These are phyloP conservation scores for Thielaviopsis populi DNA, from an alignment of 2,329 filamentous ascomycete species.

Conservation along the genomic window DNA sequence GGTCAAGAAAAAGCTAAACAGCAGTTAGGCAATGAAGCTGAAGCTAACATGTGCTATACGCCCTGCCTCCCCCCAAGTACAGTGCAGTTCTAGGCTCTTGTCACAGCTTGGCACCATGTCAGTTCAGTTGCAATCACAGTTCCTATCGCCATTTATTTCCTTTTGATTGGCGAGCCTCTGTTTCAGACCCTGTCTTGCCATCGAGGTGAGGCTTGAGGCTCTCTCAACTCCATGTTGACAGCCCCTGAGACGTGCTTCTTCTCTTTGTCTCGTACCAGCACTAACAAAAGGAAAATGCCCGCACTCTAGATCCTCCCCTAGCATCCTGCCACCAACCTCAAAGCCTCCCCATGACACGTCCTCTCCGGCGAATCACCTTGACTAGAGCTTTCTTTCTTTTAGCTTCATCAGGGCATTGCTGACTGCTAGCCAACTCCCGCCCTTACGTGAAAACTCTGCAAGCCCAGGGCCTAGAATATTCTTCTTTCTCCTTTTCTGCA, in stretches of 20 bases:
- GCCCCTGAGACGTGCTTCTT: background rate
- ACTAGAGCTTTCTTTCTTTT: background rate
- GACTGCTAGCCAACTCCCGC: background rate
- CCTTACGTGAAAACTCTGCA: background rate
- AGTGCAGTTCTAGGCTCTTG: background rate
- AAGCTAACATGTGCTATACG: too few relatives aligned
- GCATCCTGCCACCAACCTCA: background rate
- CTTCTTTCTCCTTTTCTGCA: background rate
- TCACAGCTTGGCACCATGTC: background rate
- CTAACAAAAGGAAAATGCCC: background rate
- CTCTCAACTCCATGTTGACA: background rate
- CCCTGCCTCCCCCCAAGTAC: too few relatives aligned
- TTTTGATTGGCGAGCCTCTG: background rate
- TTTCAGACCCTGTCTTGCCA: background rate
- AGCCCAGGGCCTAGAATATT: background rate
- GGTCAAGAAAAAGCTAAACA: background rate
- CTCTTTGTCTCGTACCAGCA: background rate
- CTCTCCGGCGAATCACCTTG: background rate
- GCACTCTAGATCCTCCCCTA: background rate
- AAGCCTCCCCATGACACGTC: background rate
- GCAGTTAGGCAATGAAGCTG: too few relatives aligned
- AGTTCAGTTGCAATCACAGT: background rate
- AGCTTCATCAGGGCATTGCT: background rate
- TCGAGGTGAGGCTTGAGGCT: background rate
- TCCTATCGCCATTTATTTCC: background rate